These are phyloP conservation scores for Podospora conica DNA, from an alignment of 495 filamentous ascomycete species.

Conservation along the genomic window DNA sequence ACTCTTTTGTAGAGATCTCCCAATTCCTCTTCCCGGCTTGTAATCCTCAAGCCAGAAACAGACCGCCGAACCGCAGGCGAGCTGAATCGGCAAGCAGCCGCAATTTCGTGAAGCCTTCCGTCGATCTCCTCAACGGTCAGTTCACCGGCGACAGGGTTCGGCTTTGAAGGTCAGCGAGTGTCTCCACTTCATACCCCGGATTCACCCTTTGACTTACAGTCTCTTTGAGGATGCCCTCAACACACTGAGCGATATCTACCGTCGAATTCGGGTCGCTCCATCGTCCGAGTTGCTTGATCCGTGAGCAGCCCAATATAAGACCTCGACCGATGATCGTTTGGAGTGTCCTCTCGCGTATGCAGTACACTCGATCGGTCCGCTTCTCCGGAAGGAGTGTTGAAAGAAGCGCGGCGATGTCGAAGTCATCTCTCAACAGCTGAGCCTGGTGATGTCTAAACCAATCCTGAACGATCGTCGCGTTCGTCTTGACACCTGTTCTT, in stretches of 20 bases:
- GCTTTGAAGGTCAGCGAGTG: conserved; percentile 20
- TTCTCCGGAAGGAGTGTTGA: conserved; percentile 70
- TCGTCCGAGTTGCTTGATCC: conserved; percentile 54
- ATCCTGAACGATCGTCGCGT: conserved; percentile 31
- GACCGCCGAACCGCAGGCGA: conserved; percentile 54
- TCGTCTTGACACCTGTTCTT: conserved; percentile 1
- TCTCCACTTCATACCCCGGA: conserved; percentile 3
- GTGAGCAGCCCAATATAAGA: conserved; percentile 52
- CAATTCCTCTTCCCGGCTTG: conserved; percentile 43
- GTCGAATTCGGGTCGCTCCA: conserved; percentile 51
- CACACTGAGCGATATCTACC: conserved; percentile 62
- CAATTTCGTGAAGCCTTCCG: conserved; percentile 52
- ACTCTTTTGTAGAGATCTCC: conserved; percentile 53
- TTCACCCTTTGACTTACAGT: conserved; percentile 45
- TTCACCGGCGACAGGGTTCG: conserved; percentile 34
- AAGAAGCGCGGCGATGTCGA: conserved; percentile 55
- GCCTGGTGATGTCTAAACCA: conserved; percentile 59
- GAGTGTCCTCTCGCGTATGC: conserved; percentile 53
- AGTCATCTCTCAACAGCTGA: conserved; percentile 43
- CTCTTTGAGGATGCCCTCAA: conserved; percentile 58
- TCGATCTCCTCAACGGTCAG: conserved; percentile 76
- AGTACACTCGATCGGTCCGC: conserved; percentile 69
- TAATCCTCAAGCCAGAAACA: conserved; percentile 25
- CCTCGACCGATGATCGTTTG: conserved; percentile 58
- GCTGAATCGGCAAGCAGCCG: conserved; percentile 62